Evolutionary conservation across 495 filamentous ascomycete species (phyloP), one percentile per base, ranked within the genome.

Genomic region (Xeromyces bisporus): DNA sequence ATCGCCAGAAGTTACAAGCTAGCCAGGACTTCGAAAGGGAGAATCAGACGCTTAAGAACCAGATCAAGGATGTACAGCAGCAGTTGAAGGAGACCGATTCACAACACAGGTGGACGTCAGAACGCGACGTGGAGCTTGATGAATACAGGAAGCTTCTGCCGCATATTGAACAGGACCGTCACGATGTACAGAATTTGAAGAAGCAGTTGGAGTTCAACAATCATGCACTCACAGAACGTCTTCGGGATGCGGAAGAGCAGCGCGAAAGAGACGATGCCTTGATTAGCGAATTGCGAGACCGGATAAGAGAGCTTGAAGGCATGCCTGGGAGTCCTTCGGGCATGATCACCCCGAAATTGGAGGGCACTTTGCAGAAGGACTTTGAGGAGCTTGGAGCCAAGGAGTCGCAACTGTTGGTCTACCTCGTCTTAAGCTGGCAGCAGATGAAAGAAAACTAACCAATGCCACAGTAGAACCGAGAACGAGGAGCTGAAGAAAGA

Each of bases 11-110:
- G 48, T 55, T 82, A 13, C 70, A 86, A 46, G 67, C 72, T 20
- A 76, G 73, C 38, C 69, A 77, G 38, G 68, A 69, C 32, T 58
- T 81, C 25, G 71, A 82, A 50, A 77, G 72, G 47, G 78, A 84
- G 45, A 75, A 80, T 33, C 62, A 70, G 32, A 52, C 59, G 7
- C 60, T 80, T 10, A 71, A 73, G 26, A 62, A 75, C 32, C 56
- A 73, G 35, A 64, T 75, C 26, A 64, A 73, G 24, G 58, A 64
- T 29, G 44, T 69, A 9, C 61, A 66, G 32, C 58, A 69, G 30
- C 67, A 76, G 35, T 42, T 69, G 28, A 68, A 69, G 40, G 61
- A 70, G 27, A 62, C 66, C 7, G 59, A 65, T 33, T 49, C 53
- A 18, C 53, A 66, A 38, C 53, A 60, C 28, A 50, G 51, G 20